Base-by-base conservation (phyloP, 2,329 filamentous ascomycete species). In the Coniella vitis region DNA sequence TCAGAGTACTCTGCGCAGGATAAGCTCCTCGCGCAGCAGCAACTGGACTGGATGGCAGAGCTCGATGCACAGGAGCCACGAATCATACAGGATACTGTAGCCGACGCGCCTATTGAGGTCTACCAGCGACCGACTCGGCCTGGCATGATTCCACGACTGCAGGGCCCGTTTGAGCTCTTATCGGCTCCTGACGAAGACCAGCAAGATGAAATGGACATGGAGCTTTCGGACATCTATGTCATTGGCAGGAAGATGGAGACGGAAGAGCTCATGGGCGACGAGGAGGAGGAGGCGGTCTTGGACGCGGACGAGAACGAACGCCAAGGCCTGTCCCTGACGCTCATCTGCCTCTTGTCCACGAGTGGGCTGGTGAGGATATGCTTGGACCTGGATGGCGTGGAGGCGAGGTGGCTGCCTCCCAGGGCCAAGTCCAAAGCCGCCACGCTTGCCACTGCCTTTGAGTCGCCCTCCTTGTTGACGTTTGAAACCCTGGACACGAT, bases 1-100 rank as follows among this genome's bases (percentile, higher is more conserved):
- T 71, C 74, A 1, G 62, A 69, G 2, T 69, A 78, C 16, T 70
- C 78, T 4, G 67, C 74, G 19, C 68, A 71, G 21, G 72, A 72
- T 32, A 82, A 75, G 60, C 66, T 79, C 3, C 65, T 84, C 31
- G 76, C 76, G 1, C 79, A 83, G 58, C 81, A 84, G 57, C 81
- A 84, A 57, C 67, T 84, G 7, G 75, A 81, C 46, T 84, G 81
- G 81, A 84, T 84, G 77, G 74, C 78, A 2, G 80, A 84, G 48
- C 63, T 84, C 43, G 81, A 84, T 58, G 72, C 70, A 4, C 81
- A 84, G 60, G 80, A 84, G 48, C 79, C 81, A 0, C 69, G 70
- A 16, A 57, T 77, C n/a, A 57, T 79, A 3, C 77, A 83, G 13
- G 68, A 69, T 0, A 58, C 66, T 8, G 61, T 69, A 3, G 73